Evolutionary conservation across 768 basidiomycete species (phyloP), one percentile per base, ranked within the genome.

Genomic region (Pisolithus marmoratus): DNA sequence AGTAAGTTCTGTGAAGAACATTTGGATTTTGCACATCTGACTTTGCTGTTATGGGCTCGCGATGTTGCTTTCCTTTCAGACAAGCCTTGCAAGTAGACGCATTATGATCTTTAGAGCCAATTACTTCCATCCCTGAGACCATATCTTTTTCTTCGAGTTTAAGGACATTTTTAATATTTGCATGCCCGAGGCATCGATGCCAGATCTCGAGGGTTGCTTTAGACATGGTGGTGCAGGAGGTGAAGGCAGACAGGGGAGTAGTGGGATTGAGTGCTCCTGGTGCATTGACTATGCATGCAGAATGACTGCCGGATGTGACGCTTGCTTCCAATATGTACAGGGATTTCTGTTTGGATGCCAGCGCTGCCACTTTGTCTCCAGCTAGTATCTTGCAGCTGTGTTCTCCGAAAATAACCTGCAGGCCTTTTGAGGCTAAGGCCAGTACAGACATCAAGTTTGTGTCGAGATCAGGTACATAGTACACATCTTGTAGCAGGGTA

Each of bases 11-110:
- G n/a, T n/a, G n/a, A n/a, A n/a, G n/a, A n/a, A n/a, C n/a, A n/a
- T n/a, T n/a, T n/a, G n/a, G n/a, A n/a, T n/a, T n/a, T n/a, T n/a
- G n/a, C n/a, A 51, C 37, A 5, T 12, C 38, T 4, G 58, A 55
- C 19, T 48, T 6, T 17, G 58, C 53, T 2, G 50, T 54, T 37
- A 62, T 58, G 1, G 48, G 38, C 11, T 50, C 27, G 4, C 53
- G 48, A 0, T 58, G 24, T 36, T 65, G 61, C 45, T 67, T 68
- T 11, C 63, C 63, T 34, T 58, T 24, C 11, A 63, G 53, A 47
- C 65, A 63, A 5, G 56, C 34, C 24, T 40, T 50, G 42, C 64
- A 67, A 5, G 36, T 11, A 1, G 20, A 43, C 4, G 7, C 26
- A 26, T 52, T 36, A 12, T 42, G 34, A 1, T 27, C 31, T 20